A percentile compares a stretch with the other conserved stretches of the same genome.
Conservation (phyloP, 2,329 filamentous ascomycete species). For the Raffaelea deltoideospora region DNA sequence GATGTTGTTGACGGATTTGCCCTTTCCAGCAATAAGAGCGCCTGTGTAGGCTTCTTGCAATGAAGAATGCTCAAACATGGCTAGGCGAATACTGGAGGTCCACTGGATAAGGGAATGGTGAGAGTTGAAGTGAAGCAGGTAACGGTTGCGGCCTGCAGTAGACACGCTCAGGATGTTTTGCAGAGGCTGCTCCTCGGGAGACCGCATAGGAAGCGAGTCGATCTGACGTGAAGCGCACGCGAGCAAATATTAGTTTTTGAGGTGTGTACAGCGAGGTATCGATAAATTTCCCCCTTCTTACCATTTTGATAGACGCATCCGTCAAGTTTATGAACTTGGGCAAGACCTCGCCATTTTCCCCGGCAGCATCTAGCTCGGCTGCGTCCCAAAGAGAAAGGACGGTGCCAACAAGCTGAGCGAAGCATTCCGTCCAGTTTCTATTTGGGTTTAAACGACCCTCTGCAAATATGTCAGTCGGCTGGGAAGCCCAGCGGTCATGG, state of each 20-base stretch:
- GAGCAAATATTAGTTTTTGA: too few species aligned
- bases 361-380: conserved; percentile 73
- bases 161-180: conserved; percentile 94
- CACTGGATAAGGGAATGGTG: conserved; percentile 86
- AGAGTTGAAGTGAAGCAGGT: conserved; percentile 91
- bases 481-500: conserved; percentile 9
- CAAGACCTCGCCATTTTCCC: conserved; percentile 48
- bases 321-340: conserved; percentile 79
- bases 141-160: conserved; percentile 88
- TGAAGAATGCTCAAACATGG: conserved; percentile 87
- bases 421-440: conserved; percentile 89
- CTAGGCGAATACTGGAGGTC: conserved; percentile 84
- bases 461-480: conserved; percentile 27
- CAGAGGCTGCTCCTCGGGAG: conserved; percentile 59
- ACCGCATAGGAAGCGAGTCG: conserved; percentile 75
- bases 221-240: too few species aligned
- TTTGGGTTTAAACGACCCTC: conserved; percentile 77
- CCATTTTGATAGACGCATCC: conserved; percentile 97
- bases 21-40: conserved; percentile 87
- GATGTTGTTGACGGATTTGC: conserved; percentile 79
- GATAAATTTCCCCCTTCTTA: too few species aligned
- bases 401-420: conserved; percentile 89
- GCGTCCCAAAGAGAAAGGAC: conserved; percentile 94
- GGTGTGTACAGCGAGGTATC: too few species aligned
- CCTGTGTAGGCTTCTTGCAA: conserved; percentile 95